A percentile compares a stretch with the other conserved stretches of the same genome.
Conservation (phyloP, 2,329 filamentous ascomycete genomes). For the Paecilomyces fulvus region DNA sequence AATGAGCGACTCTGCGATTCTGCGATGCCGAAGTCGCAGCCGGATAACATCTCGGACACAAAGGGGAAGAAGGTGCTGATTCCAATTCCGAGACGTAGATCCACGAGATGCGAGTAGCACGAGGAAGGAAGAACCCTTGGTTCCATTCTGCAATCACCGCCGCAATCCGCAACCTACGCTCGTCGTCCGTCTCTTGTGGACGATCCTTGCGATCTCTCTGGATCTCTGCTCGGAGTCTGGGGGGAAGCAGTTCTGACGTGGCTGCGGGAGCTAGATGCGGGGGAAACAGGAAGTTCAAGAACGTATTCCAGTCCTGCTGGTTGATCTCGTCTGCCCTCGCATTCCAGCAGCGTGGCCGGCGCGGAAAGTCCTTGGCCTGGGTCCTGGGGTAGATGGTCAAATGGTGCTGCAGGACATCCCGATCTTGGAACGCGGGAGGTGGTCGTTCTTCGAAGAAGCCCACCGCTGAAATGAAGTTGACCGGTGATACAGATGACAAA, state of each 20-base stretch:
- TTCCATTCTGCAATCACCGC: conserved; percentile 38
- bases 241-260: conserved; percentile 26
- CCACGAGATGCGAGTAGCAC: conserved; percentile 25
- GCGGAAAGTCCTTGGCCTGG: conserved; percentile 34
- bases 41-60: conserved; percentile 33
- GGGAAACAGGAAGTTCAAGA: conserved; percentile 35
- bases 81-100: conserved; percentile 27
- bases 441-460: conserved; percentile 32
- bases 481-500: conserved; percentile 12
- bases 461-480: conserved; percentile 27
- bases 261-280: conserved; percentile 29
- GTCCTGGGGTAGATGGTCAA: conserved; percentile 34
- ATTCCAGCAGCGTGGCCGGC: conserved; percentile 34
- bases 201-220: conserved; percentile 34
- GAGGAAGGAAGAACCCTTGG: conserved; percentile 31
- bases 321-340: conserved; percentile 23
- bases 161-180: conserved; percentile 28
- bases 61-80: conserved; percentile 24
- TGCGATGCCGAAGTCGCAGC: conserved; percentile 24
- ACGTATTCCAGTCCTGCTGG: conserved; percentile 37
- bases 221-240: conserved; percentile 32
- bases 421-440: conserved; percentile 15
- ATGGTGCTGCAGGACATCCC: conserved; percentile 24
- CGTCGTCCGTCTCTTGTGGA: conserved; percentile 33
- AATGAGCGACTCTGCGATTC: conserved; percentile 7